phyloP scores from a whole-genome alignment of 768 basidiomycete genomes.

The Tulasnella sp. region DNA sequence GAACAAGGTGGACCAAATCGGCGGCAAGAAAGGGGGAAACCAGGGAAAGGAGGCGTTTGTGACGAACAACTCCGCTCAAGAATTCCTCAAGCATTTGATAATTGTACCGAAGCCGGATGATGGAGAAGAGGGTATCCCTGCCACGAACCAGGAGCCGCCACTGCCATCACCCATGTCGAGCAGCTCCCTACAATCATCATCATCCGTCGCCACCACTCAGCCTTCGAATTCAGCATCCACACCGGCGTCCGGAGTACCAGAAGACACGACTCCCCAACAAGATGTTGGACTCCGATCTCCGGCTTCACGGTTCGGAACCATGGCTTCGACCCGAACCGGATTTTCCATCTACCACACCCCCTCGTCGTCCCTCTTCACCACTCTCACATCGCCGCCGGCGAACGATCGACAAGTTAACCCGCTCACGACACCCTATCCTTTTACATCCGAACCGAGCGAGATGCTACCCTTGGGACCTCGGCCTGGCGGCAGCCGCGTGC shows the following conservation, averaged over 20 bases:
- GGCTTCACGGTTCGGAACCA: slow-evolving; percentile 52
- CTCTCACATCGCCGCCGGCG: slow-evolving; percentile 50
- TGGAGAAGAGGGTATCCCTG: background rate
- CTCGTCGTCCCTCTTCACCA: slow-evolving; percentile 60
- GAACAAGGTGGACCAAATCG: slow-evolving; percentile 67
- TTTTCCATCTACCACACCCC: slow-evolving; percentile 72
- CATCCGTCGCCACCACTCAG: background rate
- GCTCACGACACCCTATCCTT: background rate
- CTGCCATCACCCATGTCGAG: background rate
- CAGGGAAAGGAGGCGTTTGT: slow-evolving; percentile 28
- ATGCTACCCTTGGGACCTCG: background rate
- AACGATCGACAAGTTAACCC: background rate
- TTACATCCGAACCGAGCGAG: slow-evolving; percentile 8
- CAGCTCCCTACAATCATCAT: background rate
- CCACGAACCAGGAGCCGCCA: background rate
- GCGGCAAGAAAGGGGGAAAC: slow-evolving; percentile 33
- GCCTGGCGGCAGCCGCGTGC: background rate
- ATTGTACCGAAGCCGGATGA: slow-evolving; percentile 7
- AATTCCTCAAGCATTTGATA: slow-evolving; percentile 19
- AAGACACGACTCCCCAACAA: background rate
- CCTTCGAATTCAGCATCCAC: background rate
- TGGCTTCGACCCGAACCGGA: slow-evolving; percentile 56
- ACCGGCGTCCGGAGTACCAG: background rate
- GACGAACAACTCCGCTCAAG: background rate
- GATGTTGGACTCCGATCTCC: slow-evolving; percentile 43